Conservation (phyloP, 2,329 filamentous ascomycete species). For the Aspergillus ochraceus region DNA sequence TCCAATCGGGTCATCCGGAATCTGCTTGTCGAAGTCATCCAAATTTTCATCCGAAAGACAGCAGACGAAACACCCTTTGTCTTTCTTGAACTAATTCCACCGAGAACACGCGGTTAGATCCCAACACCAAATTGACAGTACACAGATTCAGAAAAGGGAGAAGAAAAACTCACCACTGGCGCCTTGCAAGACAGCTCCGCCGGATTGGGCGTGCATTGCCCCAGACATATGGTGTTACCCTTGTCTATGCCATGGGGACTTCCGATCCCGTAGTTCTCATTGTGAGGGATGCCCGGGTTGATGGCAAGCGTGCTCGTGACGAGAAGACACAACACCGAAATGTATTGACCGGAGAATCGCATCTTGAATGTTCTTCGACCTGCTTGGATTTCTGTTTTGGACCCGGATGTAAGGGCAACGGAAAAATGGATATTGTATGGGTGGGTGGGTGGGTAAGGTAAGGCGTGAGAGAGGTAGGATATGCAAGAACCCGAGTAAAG, state of each 20-base stretch:
- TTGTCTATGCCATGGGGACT: constrained; percentile 10
- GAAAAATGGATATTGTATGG: neutral
- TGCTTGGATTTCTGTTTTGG: neutral
- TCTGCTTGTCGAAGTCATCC: neutral
- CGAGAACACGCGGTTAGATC: neutral
- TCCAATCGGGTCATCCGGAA: neutral
- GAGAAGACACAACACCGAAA: constrained; percentile 17
- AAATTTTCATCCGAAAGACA: constrained; percentile 10
- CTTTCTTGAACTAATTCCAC: constrained; percentile 4
- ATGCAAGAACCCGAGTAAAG: neutral
- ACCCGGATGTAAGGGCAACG: neutral
- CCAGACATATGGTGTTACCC: constrained; percentile 11
- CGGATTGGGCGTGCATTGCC: constrained; percentile 2
- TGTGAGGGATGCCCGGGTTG: neutral
- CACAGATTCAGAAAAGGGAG: neutral
- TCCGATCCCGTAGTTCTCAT: neutral
- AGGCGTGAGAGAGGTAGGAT: neutral
- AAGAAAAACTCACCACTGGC: neutral
- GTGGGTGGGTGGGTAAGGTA: no score
- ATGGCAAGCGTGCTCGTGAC: constrained; percentile 8
- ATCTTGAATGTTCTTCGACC: constrained; percentile 6
- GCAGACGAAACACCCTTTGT: constrained; percentile 17
- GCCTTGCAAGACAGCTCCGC: neutral
- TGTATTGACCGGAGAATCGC: constrained; percentile 17
- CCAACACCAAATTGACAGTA: neutral